Conservation (phyloP, 805 yeast genomes). For the Martiniozyma abietophila region DNA sequence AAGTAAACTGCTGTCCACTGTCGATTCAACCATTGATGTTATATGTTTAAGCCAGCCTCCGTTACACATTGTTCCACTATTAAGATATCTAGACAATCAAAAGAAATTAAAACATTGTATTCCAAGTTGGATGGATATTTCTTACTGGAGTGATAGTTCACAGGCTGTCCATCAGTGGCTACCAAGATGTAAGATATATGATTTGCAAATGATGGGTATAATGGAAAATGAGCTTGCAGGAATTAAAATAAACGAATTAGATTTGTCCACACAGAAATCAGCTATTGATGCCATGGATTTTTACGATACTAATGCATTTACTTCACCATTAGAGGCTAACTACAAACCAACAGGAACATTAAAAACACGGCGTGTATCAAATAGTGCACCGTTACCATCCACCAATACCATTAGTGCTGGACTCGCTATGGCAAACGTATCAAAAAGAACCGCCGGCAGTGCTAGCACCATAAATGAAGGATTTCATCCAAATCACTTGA, state of each 20-base stretch:
- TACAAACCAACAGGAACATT: slow-evolving; percentile 1
- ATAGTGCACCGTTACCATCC: too few relatives aligned
- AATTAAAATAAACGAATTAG: slow-evolving; percentile 54
- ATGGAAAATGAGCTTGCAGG: slow-evolving; percentile 83
- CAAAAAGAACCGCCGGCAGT: slow-evolving; percentile 7
- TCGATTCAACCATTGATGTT: slow-evolving; percentile 83
- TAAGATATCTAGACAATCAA: slow-evolving; percentile 53
- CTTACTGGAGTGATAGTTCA: slow-evolving; percentile 68
- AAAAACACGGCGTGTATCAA: too few relatives aligned
- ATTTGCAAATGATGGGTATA: slow-evolving; percentile 95
- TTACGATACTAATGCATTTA: slow-evolving; percentile 56
- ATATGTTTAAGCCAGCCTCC: slow-evolving; percentile 89
- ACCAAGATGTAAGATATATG: slow-evolving; percentile 92
- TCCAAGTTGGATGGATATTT: slow-evolving; percentile 93
- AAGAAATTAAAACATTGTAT: slow-evolving; percentile 58
- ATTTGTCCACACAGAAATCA: slow-evolving; percentile 25
- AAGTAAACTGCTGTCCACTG: slow-evolving; percentile 60
- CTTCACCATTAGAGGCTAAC: slow-evolving; percentile 7
- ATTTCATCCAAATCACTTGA: slow-evolving; percentile 17
- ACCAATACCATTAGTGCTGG: too few relatives aligned
- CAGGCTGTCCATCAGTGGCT: slow-evolving; percentile 57
- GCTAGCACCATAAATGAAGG: slow-evolving; percentile 10
- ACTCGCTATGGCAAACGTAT: too few relatives aligned
- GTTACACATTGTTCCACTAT: slow-evolving; percentile 81
- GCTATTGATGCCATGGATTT: slow-evolving; percentile 53